Conservation (phyloP, 2,329 filamentous ascomycete genomes). For the Neofusicoccum cordaticola region DNA sequence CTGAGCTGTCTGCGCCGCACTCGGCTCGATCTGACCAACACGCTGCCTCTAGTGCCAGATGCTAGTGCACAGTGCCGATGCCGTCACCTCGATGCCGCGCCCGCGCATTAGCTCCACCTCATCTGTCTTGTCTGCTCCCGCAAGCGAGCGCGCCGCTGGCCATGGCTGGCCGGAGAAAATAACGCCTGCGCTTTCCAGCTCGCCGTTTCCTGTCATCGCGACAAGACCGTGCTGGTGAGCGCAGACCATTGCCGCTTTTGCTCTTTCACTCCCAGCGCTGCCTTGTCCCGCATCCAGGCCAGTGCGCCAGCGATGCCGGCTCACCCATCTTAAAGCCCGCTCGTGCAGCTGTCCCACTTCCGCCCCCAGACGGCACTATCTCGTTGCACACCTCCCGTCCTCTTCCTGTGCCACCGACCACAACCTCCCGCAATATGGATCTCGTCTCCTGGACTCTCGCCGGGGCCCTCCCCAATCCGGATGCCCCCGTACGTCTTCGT, state of each 20-base stretch:
- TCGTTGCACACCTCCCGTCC: not conserved
- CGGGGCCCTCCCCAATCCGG: slow-evolving; percentile 19
- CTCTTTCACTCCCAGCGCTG: not conserved
- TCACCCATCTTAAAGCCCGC: not conserved
- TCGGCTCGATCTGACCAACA: not conserved
- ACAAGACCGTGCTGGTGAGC: not conserved
- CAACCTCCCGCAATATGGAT: slow-evolving; percentile 24
- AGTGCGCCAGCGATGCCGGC: not conserved
- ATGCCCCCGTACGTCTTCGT: slow-evolving; percentile 2
- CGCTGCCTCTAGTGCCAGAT: not conserved
- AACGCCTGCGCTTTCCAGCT: not conserved
- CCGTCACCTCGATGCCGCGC: not conserved
- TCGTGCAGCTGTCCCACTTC: not conserved
- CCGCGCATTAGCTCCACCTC: not conserved
- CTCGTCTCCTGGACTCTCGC: slow-evolving; percentile 43
- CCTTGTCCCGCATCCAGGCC: not conserved
- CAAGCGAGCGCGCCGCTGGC: not conserved
- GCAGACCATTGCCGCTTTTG: not conserved
- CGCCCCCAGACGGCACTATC: not conserved
- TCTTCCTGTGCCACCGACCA: not conserved
- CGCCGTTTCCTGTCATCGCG: slow-evolving; percentile 7
- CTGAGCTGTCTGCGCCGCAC: not conserved
- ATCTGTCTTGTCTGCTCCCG: not conserved
- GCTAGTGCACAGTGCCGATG: not conserved
- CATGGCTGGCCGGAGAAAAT: not conserved